Base-by-base conservation (phyloP, 192 early-diverging fungal genomes). In the Coemansia javaensis region DNA sequence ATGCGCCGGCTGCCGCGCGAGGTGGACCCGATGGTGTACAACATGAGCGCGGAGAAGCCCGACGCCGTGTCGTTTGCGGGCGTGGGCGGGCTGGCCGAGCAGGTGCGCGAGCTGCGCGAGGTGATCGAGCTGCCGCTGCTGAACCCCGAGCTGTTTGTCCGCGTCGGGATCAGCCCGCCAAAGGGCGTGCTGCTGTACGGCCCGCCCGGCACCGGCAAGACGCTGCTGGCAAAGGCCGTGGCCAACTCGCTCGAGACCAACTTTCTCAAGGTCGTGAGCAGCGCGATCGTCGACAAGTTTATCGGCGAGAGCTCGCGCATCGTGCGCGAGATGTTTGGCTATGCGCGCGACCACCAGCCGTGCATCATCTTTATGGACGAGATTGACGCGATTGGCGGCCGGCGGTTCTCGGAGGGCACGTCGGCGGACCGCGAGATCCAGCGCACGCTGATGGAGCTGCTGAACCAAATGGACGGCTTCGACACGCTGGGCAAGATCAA, bases 301-400 rank as follows among this genome's bases (percentile, higher is more conserved):
- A 99, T 99, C 77, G 97, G 97, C 48, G 97, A 99, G 77, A 91
- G 89, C 77, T 94, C 97, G 34, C 76, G 97, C 53, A 71, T 99
- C 40, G 84, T 99, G 47, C 81, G 97, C 23, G 97, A 99, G 73
- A 99, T 99, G 97, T 99, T 99, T 85, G 93, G 90, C 0, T 99
- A 99, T 74, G 97, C 97, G 28, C 90, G 87, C 51, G 94, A 97
- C 63, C 97, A 99, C 67, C 93, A 99, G 57, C 97, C 97, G 10
- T 99, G 97, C 76, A 97, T 99, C 50, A 99, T 99, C 32, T 99
- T 99, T 58, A 99, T 99, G 94, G 97, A 99, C 73, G 97, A 99
- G 65, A 96, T 99, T 65, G 97, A 99, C 78, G 94, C 97, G 23
- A 99, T 99, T 77, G 97, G 94, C 72, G 94, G 94, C 9, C 81